Percentiles rank a stretch among this genome's conserved stretches.
phyloP scores from a whole-genome alignment of 2,329 filamentous ascomycete species.

The Epichloe sp. region DNA sequence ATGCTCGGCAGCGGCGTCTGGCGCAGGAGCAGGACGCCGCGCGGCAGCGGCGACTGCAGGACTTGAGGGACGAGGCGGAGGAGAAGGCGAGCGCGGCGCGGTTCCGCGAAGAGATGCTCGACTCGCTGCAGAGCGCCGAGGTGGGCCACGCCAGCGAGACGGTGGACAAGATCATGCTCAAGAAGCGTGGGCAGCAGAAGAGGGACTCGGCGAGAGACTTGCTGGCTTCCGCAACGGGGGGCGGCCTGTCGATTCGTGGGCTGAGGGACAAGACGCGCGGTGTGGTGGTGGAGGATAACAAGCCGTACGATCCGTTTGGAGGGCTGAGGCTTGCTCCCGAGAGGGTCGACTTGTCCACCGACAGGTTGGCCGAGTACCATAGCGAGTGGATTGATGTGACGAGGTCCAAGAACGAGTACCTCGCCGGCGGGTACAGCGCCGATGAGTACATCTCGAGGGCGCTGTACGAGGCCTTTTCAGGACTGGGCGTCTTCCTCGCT shows the following conservation, averaged over 20 bases:
- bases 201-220: constrained; percentile 23
- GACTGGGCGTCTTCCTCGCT: constrained; percentile 73
- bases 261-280: constrained; percentile 49
- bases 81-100: constrained; percentile 52
- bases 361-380: constrained; percentile 50
- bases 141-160: constrained; percentile 45
- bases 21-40: constrained; percentile 54
- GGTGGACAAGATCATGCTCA: constrained; percentile 51
- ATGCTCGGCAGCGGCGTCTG: constrained; percentile 40
- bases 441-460: constrained; percentile 70
- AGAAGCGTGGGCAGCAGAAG: constrained; percentile 51
- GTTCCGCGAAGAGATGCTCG: constrained; percentile 55
- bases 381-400: constrained; percentile 60
- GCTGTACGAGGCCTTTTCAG: constrained; percentile 80
- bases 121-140: constrained; percentile 50
- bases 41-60: constrained; percentile 43
- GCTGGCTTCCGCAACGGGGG: constrained; percentile 11
- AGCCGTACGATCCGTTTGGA: constrained; percentile 79
- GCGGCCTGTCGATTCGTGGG: constrained; percentile 57
- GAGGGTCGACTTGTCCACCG: constrained; percentile 47
- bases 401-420: constrained; percentile 50
- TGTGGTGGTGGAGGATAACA: constrained; percentile 33
- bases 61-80: constrained; percentile 55
- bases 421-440: constrained; percentile 72
- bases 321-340: constrained; percentile 56